Evolutionary conservation across 306 rosid species (phyloP), one percentile per base, ranked within the genome.

Genomic region (Vicia sativa): DNA sequence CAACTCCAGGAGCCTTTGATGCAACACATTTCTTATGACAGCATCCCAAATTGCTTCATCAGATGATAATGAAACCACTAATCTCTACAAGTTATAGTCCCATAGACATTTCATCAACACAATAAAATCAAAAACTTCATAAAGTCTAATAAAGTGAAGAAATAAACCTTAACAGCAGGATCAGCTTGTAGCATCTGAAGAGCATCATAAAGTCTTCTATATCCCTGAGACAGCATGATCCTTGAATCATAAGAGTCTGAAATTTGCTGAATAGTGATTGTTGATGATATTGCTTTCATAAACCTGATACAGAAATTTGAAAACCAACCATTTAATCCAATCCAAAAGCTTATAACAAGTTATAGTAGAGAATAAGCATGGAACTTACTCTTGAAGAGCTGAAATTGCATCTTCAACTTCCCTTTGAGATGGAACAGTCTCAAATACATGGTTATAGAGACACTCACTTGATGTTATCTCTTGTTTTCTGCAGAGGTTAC

Each of bases 21-120:
- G 79, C 60, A 75, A 18, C 46, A 78, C 84, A 18, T 86, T 79
- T 74, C 66, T 85, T 74, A 62, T 56, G 55, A 91, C 66, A 45
- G 89, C 96, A 75, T 81, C 74, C 93, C 93, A 91, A 68, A 88
- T 46, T 15, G 80, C 86, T 67, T 76, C 75, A 75, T 91, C 97
- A 60, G 87, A 77, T 35, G 90, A 83, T 5, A 91, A 70, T 46
- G 95, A 83, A 66, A 77, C 38, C 78, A 86, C 97, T 73, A 91
- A 15, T 65, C 80, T 80, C 97, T 91, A 70, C 85, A 77, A 74
- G 44, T 64, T 55, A 52, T 9, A 63, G 38, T 67, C 19, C 44
- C 25, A 70, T 21, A 16, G 29, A 78, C 37, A 69, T 53, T 23
- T 6, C 37, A 73, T 54, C 1, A 4, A 10, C 0, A 13, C 7